Evolutionary conservation across 2,329 filamentous ascomycete species (phyloP), one percentile per base, ranked within the genome.

Genomic region (Myriangium duriaei): DNA sequence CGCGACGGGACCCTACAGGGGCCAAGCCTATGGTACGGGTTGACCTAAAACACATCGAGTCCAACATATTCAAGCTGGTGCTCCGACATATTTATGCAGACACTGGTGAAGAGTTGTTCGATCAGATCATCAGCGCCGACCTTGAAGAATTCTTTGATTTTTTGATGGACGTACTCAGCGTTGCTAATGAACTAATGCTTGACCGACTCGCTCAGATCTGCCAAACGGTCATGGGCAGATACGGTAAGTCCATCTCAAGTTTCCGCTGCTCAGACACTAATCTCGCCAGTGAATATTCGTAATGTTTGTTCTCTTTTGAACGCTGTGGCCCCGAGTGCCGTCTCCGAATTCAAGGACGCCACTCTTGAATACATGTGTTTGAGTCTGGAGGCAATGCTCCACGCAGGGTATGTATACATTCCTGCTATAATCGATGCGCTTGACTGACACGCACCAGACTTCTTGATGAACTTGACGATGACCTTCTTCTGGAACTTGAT

Each of bases 161-260:
- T n/a, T 71, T 95, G 6, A 72, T 96, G 61, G 86, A 94, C 49
- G 82, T 96, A 31, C 79, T 96, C 71, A 76, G 76, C 40, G 79
- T 84, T 37, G 85, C 87, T 10, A 91, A 98, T 53, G 88, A 98
- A 58, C 64, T 98, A 41, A 95, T 98, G 87, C 71, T 98, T 32
- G 86, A 95, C 54, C 73, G 87, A 5, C 64, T 98, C 4, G 85
- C 84, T 4, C 83, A 94, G 55, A 76, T 92, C 17, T 96, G 91
- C 56, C 91, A 98, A 55, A 76, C 74, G 42, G 63, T 86, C 14
- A 72, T 96, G 42, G 87, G 86, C 24, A 74, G 74, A 34, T 92
- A 91, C 59, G 75, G 72, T 76, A 56, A 26, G 29, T 4, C 21
- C n/a, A 51, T n/a, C 59, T n/a, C 29, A n/a, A 24, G 5, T 10